Percentiles rank a stretch among this genome's conserved stretches.
phyloP scores from a whole-genome alignment of 2,329 filamentous ascomycete genomes.

The Pseudogymnoascus sp. region DNA sequence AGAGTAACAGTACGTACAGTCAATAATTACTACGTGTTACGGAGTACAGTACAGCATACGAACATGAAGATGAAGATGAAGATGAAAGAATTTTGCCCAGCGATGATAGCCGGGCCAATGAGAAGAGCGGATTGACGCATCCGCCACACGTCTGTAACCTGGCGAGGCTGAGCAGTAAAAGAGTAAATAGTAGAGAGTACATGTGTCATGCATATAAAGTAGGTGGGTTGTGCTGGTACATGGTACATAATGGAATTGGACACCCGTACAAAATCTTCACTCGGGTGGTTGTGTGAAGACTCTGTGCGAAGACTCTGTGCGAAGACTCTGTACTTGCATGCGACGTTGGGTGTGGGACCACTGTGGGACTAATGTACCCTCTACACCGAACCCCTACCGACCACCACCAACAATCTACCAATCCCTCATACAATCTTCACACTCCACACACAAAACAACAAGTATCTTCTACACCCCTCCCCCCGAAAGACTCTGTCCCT shows the following conservation, averaged over 20 bases:
- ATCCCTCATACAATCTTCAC: too few species aligned
- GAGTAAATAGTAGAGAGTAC: neutral
- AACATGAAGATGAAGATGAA: neutral
- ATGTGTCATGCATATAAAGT: neutral
- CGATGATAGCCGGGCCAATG: constrained; percentile 6
- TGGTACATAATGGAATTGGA: neutral
- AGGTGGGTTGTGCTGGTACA: neutral
- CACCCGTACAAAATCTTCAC: neutral
- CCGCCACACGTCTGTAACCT: neutral
- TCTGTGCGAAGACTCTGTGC: neutral
- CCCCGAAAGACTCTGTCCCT: neutral
- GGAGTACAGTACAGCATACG: neutral
- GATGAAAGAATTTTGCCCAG: neutral
- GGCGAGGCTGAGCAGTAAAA: neutral
- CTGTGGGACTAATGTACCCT: neutral
- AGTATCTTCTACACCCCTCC: neutral
- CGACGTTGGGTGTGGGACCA: neutral
- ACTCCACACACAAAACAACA: neutral
- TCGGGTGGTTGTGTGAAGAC: neutral
- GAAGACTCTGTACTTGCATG: neutral
- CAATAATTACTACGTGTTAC: neutral
- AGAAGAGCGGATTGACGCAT: neutral
- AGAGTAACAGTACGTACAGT: neutral
- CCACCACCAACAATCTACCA: neutral
- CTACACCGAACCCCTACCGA: neutral